phyloP scores from a whole-genome alignment of 495 filamentous ascomycete genomes.

The Podospora comata region DNA sequence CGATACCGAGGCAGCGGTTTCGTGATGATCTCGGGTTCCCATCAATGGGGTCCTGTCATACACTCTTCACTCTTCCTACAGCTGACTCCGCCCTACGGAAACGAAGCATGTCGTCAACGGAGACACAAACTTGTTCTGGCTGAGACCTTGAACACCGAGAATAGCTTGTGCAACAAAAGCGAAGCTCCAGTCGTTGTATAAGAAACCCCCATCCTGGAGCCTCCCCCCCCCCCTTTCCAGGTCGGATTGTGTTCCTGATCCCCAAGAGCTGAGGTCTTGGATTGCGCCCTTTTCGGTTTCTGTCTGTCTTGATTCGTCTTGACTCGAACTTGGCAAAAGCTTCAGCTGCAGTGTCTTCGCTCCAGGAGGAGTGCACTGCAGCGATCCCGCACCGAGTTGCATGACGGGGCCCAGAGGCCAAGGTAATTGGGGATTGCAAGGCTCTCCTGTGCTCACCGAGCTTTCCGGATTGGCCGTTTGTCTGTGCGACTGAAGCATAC shows the following conservation, averaged over 20 bases:
- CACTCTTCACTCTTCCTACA: not conserved
- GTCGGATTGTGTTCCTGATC: constrained; percentile 10
- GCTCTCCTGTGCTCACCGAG: not conserved
- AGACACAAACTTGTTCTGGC: not conserved
- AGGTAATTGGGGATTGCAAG: not conserved
- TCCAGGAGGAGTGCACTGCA: not conserved
- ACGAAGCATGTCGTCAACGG: constrained; percentile 6
- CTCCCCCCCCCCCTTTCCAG: not conserved
- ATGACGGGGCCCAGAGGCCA: not conserved
- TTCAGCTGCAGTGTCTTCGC: constrained; percentile 9
- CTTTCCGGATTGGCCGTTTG: not conserved
- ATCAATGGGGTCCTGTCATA: not conserved
- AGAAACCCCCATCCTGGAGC: not conserved
- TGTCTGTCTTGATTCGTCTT: not conserved
- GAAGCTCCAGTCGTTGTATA: not conserved
- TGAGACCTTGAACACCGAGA: not conserved
- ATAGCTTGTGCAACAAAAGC: not conserved
- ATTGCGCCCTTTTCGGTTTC: constrained; percentile 5
- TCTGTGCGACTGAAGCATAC: not conserved
- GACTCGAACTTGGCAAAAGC: constrained; percentile 8
- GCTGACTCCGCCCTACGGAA: constrained; percentile 4
- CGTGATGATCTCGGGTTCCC: not conserved
- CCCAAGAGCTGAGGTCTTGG: constrained; percentile 9
- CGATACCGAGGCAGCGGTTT: not conserved
- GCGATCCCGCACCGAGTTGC: not conserved